Evolutionary conservation across 106 monocot species (phyloP).

Genomic region (Narthecium ossifragum): DNA sequence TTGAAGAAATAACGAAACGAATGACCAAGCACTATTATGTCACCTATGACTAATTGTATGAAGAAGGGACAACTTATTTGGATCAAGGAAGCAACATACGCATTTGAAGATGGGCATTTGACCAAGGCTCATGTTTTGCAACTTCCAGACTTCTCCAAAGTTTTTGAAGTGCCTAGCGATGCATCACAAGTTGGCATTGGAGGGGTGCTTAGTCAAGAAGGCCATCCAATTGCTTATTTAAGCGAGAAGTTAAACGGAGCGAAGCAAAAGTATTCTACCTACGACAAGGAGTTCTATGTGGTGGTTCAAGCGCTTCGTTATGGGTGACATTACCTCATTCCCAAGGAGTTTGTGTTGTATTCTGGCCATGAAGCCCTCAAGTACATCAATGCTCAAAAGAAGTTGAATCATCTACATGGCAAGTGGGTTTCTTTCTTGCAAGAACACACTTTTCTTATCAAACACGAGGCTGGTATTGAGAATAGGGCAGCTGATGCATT

Average conservation of each 20-base stretch:
- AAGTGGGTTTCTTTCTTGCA: background rate
- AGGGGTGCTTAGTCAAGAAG: background rate
- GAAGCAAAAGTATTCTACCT: background rate
- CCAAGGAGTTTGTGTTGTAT: background rate
- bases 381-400: background rate
- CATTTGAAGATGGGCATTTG: background rate
- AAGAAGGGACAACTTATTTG: background rate
- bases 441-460: background rate
- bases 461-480: background rate
- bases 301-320: background rate
- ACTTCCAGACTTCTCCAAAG: background rate
- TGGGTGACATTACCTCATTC: background rate
- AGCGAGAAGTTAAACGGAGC: background rate
- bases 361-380: slow-evolving; percentile 2
- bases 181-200: background rate
- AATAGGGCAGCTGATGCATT: background rate
- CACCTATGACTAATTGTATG: background rate
- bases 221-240: background rate
- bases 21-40: background rate
- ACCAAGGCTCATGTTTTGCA: background rate
- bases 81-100: background rate
- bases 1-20: background rate
- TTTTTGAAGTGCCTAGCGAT: background rate
- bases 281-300: background rate
- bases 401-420: background rate